Percentiles rank a stretch among this genome's conserved stretches.
These are phyloP conservation scores for Pelargonium australe DNA, from an alignment of 441 rosid species.

Conservation along the genomic window DNA sequence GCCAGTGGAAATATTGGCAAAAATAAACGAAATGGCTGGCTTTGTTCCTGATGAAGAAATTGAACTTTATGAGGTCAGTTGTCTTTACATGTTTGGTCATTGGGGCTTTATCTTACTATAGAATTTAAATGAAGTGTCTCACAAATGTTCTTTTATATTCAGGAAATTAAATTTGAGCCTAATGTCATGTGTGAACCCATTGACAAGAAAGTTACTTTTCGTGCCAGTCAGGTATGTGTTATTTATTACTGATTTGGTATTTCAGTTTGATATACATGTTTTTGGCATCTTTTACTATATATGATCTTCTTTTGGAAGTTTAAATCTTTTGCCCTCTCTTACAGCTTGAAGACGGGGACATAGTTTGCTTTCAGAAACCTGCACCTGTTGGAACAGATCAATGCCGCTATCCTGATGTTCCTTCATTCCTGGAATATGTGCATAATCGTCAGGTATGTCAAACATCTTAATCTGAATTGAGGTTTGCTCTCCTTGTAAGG, in stretches of 20 bases:
- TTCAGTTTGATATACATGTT: background rate
- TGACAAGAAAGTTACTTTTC: slow-evolving; percentile 47
- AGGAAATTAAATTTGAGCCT: slow-evolving; percentile 71
- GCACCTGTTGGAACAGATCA: slow-evolving; percentile 30
- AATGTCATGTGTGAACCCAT: slow-evolving; percentile 54
- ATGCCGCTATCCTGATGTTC: slow-evolving; percentile 53
- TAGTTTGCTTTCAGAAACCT: slow-evolving; percentile 55
- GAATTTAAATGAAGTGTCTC: too few species aligned
- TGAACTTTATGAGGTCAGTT: slow-evolving; percentile 79
- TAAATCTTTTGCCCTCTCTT: background rate
- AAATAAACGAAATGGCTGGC: slow-evolving; percentile 83
- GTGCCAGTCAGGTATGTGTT: slow-evolving; percentile 42
- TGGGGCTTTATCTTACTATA: background rate
- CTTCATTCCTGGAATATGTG: slow-evolving; percentile 58
- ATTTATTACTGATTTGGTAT: background rate
- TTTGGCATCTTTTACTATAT: slow-evolving; percentile 17
- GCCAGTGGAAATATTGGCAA: slow-evolving; percentile 49
- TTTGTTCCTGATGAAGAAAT: slow-evolving; percentile 77
- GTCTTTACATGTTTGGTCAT: slow-evolving; percentile 6
- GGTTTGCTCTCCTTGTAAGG: background rate
- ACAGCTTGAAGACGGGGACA: slow-evolving; percentile 71
- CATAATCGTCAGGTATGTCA: slow-evolving; percentile 55
- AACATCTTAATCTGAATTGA: background rate
- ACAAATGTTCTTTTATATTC: slow-evolving; percentile 13
- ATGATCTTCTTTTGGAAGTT: slow-evolving; percentile 14